These are phyloP conservation scores for Cordyceps cateniannulata DNA, from an alignment of 2,329 filamentous ascomycete species.

Conservation along the genomic window DNA sequence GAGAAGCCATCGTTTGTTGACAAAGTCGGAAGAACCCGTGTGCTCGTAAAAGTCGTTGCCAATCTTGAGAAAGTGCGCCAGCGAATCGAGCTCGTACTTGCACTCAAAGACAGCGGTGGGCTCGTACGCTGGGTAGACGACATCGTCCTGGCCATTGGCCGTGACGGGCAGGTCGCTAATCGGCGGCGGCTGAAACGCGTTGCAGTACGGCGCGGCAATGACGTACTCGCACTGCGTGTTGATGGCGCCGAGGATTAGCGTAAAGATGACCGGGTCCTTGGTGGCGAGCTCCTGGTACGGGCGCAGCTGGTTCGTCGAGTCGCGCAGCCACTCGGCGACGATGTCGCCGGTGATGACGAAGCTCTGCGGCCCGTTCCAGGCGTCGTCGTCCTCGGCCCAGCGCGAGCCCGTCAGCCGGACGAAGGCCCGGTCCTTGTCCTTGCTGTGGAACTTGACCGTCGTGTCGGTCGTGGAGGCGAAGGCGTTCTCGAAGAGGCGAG, in stretches of 20 bases:
- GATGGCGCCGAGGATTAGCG: conserved; percentile 83
- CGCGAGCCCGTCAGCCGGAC: conserved; percentile 27
- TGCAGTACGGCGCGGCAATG: conserved; percentile 92
- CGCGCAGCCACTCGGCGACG: conserved; percentile 85
- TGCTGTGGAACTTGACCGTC: conserved; percentile 80
- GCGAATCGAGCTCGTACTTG: conserved; percentile 96
- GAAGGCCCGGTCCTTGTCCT: conserved; percentile 41
- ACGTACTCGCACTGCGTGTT: conserved; percentile 95
- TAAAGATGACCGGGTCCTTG: conserved; percentile 71
- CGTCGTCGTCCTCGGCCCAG: conserved; percentile 40
- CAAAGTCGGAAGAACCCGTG: conserved; percentile 70
- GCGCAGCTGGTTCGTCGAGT: conserved; percentile 87
- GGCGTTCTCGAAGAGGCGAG: conserved; percentile 88
- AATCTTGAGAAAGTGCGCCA: conserved; percentile 84
- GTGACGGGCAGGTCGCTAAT: conserved; percentile 67
- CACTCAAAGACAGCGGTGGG: conserved; percentile 86
- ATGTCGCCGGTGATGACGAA: conserved; percentile 95
- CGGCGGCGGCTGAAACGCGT: conserved; percentile 92
- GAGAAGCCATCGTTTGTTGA: conserved; percentile 70
- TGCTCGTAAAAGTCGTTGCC: conserved; percentile 80
- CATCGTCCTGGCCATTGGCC: conserved; percentile 75
- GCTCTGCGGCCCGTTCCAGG: conserved; percentile 80
- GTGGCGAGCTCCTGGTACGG: conserved; percentile 83
- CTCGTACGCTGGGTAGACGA: conserved; percentile 82
- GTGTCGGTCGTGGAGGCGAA: conserved; percentile 68